Evolutionary conservation across 805 yeast genomes (phyloP).

Genomic region (Metschnikowia amazonensis): DNA sequence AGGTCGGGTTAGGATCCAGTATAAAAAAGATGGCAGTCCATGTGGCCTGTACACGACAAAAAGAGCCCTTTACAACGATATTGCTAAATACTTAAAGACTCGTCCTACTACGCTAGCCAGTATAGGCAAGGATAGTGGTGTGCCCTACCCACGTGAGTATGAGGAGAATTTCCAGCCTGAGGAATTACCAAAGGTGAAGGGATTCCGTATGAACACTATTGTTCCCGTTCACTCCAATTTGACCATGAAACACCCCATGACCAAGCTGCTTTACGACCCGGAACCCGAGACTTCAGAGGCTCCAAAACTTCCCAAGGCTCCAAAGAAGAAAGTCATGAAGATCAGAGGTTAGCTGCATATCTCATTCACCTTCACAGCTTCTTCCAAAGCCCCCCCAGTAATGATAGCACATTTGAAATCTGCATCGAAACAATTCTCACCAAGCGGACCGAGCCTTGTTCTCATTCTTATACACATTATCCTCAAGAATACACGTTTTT

Average conservation of each 20-base stretch:
- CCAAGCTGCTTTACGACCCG: conserved; percentile 61
- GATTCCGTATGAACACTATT: conserved; percentile 79
- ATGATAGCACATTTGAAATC: neutral
- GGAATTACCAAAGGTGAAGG: conserved; percentile 73
- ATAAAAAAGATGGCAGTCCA: conserved; percentile 46
- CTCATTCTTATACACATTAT: neutral
- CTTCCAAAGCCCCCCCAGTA: neutral
- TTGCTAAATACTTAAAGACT: conserved; percentile 56
- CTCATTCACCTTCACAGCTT: neutral
- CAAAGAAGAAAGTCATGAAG: conserved; percentile 58
- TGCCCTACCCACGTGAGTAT: conserved; percentile 64
- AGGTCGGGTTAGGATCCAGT: conserved; percentile 81
- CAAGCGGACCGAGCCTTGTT: neutral
- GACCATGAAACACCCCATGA: conserved; percentile 79
- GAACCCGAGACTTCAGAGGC: conserved; percentile 35
- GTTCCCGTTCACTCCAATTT: conserved; percentile 85
- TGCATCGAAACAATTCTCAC: neutral
- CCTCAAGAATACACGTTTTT: neutral
- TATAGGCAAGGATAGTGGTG: conserved; percentile 47
- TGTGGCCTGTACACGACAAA: conserved; percentile 45
- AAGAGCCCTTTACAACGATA: conserved; percentile 57
- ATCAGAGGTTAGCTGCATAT: conserved; percentile 44
- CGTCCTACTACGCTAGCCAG: conserved; percentile 68
- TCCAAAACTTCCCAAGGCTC: conserved; percentile 41
- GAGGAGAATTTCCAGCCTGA: conserved; percentile 47